Percentiles rank a stretch among this genome's conserved stretches.
Evolutionary conservation across 2,329 filamentous ascomycete genomes (phyloP).

Genomic region (Alternaria sp.): DNA sequence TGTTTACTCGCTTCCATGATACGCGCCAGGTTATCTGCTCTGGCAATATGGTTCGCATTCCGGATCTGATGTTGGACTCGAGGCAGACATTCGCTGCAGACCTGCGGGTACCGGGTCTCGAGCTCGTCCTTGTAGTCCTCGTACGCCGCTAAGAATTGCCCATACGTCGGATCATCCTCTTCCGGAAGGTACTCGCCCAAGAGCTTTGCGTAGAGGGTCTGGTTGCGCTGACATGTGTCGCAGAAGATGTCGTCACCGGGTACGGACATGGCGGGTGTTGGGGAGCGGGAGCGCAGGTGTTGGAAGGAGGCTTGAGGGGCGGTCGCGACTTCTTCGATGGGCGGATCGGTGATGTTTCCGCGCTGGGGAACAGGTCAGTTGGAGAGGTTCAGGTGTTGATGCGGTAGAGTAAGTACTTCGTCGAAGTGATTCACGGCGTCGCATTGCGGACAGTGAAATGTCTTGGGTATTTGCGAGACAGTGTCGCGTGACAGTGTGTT

Average conservation of each 20-base stretch:
- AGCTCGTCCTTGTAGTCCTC: slow-evolving; percentile 73
- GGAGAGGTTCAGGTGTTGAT: neutral
- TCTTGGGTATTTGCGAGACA: slow-evolving; percentile 26
- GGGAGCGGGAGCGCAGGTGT: slow-evolving; percentile 34
- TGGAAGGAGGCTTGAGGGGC: slow-evolving; percentile 26
- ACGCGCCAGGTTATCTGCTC: slow-evolving; percentile 78
- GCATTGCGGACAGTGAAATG: slow-evolving; percentile 63
- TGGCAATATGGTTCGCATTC: slow-evolving; percentile 77
- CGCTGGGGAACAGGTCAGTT: slow-evolving; percentile 60
- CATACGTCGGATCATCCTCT: slow-evolving; percentile 70
- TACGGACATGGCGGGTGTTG: slow-evolving; percentile 29
- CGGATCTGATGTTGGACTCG: slow-evolving; percentile 73
- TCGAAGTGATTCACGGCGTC: slow-evolving; percentile 90
- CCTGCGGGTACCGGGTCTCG: slow-evolving; percentile 85
- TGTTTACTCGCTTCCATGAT: slow-evolving; percentile 68
- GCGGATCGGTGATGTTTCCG: slow-evolving; percentile 89
- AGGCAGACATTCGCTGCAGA: slow-evolving; percentile 81
- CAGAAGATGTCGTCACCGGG: slow-evolving; percentile 65
- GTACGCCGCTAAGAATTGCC: slow-evolving; percentile 70
- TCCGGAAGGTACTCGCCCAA: slow-evolving; percentile 81
- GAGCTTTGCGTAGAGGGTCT: slow-evolving; percentile 76
- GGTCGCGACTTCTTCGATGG: slow-evolving; percentile 56
- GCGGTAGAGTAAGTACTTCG: slow-evolving; percentile 61
- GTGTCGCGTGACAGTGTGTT: slow-evolving; percentile 31
- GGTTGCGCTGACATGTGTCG: slow-evolving; percentile 83